Evolutionary conservation across 345 rosid species (phyloP), one percentile per base, ranked within the genome.

Genomic region (Eucalyptus lansdowneana): DNA sequence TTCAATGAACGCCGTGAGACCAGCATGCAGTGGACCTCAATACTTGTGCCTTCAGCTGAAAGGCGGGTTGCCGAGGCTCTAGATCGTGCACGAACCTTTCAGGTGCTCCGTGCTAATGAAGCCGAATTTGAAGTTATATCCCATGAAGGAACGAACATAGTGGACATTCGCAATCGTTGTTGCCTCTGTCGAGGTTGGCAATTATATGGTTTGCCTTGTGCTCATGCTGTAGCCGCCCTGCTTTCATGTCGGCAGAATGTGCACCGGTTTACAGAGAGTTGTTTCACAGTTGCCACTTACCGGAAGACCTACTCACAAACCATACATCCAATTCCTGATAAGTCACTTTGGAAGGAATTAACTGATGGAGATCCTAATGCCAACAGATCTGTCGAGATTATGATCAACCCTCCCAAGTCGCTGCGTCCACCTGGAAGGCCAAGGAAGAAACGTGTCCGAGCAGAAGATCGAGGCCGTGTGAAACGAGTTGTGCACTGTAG

Each of bases 181-280:
- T 98, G 99, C 94, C 98, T 95, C 47, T 98, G 99, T 67, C 93
- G 98, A 27, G 99, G 99, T 44, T 98, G 99, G 99, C 99, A 98
- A 93, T 94, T 97, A 87, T 96, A 96, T 65, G 99, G 98, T 80
- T 91, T 98, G 89, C 99, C 99, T 11, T 98, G 99, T 62, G 98
- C 99, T 42, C 99, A 97, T 65, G 99, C 99, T 1, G 99, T 98
- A 87, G 97, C 99, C 1, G 99, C 99, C 31, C 97, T 98, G 87
- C 96, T 97, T 60, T 98, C 99, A 80, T 98, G 99, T 95, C 93
- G 99, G 93, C 99, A 97, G 94, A 97, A 97, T 87, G 99, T 97
- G 86, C 99, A 97, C 89, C 92, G 99, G 53, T 97, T 97, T 88
- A 97, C 99, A 0, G 98, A 97, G 94, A 97, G 97, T 89, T 97